A percentile compares a stretch with the other conserved stretches of the same genome.
Conservation (phyloP, 2,329 filamentous ascomycete species). For the Huntiella omanensis region DNA sequence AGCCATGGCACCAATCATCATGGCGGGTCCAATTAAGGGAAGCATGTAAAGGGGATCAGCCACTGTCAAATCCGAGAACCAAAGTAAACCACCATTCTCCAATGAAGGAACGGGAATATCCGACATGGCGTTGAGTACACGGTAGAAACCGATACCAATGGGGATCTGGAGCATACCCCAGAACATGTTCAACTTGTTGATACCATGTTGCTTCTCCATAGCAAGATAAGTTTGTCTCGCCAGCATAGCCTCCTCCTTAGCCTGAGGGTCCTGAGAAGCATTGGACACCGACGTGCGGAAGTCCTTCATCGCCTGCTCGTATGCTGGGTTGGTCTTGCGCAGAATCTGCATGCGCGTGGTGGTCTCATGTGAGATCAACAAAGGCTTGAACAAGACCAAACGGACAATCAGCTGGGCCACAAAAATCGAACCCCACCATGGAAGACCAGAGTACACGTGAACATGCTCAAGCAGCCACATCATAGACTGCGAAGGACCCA, state of each 20-base stretch:
- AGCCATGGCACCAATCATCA: slow-evolving; percentile 38
- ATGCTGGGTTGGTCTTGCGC: slow-evolving; percentile 29
- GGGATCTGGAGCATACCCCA: slow-evolving; percentile 33
- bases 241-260: slow-evolving; percentile 12
- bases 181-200: slow-evolving; percentile 18
- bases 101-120: slow-evolving; percentile 64
- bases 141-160: slow-evolving; percentile 65
- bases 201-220: slow-evolving; percentile 18
- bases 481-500: slow-evolving; percentile 54
- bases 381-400: slow-evolving; percentile 43
- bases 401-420: slow-evolving; percentile 47
- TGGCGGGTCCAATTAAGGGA: slow-evolving; percentile 38
- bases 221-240: slow-evolving; percentile 16
- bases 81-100: slow-evolving; percentile 49
- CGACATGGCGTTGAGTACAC: slow-evolving; percentile 55
- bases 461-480: slow-evolving; percentile 66
- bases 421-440: slow-evolving; percentile 67
- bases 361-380: slow-evolving; percentile 41
- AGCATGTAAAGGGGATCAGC: slow-evolving; percentile 63
- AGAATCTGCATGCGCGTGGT: slow-evolving; percentile 43
- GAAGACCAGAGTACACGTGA: slow-evolving; percentile 55
- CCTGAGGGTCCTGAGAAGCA: slow-evolving; percentile 21
- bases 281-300: slow-evolving; percentile 21
- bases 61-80: slow-evolving; percentile 61
- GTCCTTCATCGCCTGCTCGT: slow-evolving; percentile 20